Base-by-base conservation (phyloP, 2,329 filamentous ascomycete species). In the Penicillium sp. region DNA sequence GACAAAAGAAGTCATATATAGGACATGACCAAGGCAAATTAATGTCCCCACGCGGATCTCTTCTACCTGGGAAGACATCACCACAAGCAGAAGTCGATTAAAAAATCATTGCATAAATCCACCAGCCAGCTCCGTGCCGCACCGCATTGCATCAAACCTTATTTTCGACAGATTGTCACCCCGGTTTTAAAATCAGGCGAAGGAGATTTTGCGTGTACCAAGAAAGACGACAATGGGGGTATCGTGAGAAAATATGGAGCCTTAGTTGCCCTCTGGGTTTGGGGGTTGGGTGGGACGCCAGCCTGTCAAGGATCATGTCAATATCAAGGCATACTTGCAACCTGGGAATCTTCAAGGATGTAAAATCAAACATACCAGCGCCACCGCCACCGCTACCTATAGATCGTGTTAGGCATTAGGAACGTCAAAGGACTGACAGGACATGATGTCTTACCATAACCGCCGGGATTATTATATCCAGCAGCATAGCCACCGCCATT, bases 401-500 rank as follows among this genome's bases (percentile, higher is more conserved):
- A 49, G 9, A 20, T 11, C 7, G 11, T 27, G 20, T 49, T 22
- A 44, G 51, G 46, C 31, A 15, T n/a, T 43, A 12, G 22, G n/a
- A 29, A 37, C 12, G 29, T 23, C 29, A 37, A 22, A 15, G 5
- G 1, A 20, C 5, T 9, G 2, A 20, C 41, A n/a, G 4, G 8
- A 14, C 29, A 20, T 11, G 23, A 51, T 52, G n/a, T 54, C 64
- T 54, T 59, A 73, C 69, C 68, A 58, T 72, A 71, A 7, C n/a
- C n/a, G 48, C 72, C 71, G 53, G 65, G 60, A 18, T 62, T 53
- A 45, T 61, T 53, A 45, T 61, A 63, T 48, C 68, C 64, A 58
- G 60, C 61, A 18, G 60, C 54, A 49, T 60, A 62, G 49, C 67
- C 64, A 57, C 67, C 53, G n/a, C 54, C 54, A 37, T 54, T 57